Evolutionary conservation across 257 asterid species (phyloP), one percentile per base, ranked within the genome.

Genomic region (Cynanchum wilfordii): DNA sequence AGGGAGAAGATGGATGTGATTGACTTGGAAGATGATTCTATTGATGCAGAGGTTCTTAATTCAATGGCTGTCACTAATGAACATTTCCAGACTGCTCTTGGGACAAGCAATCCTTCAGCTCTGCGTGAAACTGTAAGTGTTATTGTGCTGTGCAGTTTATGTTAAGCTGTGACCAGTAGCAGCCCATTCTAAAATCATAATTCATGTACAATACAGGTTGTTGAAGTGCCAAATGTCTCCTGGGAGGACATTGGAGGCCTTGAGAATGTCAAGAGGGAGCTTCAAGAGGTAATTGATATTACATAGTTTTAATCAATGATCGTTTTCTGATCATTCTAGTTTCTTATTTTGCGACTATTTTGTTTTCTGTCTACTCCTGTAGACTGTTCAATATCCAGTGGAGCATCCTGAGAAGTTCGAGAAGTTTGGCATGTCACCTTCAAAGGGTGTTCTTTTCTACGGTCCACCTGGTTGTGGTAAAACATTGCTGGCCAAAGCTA

Each of bases 1-100:
- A 87, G 98, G 82, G 98, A 93, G 88, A 93, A 93, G 84, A 93
- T 93, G 98, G 98, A 92, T 57, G 93, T 92, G 71, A 92, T 92
- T 51, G 97, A 92, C 73, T 85, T 92, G 81, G 97, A 90, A 78
- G 98, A 92, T 50, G 98, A 93, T 36, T 19, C 91, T 8, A 93
- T 93, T 64, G 97, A 93, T 79, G 98, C 96, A 9, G 98, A 90
- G 85, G 85, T 93, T 51, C 88, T 93, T 5, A 93, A 93, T 77
- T 86, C 98, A 72, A 93, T 90, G 98, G 95, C 98, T 69, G 98
- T 93, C 59, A 86, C 89, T 36, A 93, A 93, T 49, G 98, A 93
- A 64, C 98, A 93, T 78, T 93, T 93, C 80, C 83, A 76, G 77
- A 93, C 95, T 78, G 97, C 97, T 59, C 96, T 90, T 67, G 97